A percentile compares a stretch with the other conserved stretches of the same genome.
These are phyloP conservation scores for Suillus luteus DNA, from an alignment of 768 basidiomycete species.

Conservation along the genomic window DNA sequence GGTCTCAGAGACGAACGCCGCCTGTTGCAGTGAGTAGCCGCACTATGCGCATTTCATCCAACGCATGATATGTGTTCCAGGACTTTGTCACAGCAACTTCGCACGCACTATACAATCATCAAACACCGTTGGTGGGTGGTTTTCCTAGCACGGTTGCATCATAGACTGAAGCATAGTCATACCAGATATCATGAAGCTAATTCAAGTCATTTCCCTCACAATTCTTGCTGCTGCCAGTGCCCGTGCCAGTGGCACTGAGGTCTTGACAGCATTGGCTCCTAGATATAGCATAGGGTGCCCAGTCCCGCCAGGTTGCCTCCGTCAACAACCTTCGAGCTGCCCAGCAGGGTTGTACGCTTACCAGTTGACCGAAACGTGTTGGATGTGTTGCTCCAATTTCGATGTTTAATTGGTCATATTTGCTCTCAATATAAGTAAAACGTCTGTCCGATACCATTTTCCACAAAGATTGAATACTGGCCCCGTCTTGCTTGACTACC, in stretches of 20 bases:
- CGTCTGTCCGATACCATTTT: too few relatives aligned
- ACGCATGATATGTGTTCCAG: background rate
- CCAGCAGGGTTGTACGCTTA: background rate
- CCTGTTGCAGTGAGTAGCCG: background rate
- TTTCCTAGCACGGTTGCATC: background rate
- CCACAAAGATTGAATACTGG: too few relatives aligned
- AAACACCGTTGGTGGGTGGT: background rate
- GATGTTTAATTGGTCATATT: too few relatives aligned
- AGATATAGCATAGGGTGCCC: too few relatives aligned
- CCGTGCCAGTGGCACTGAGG: background rate
- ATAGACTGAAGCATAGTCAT: background rate
- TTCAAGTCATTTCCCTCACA: background rate
- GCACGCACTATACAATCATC: background rate
- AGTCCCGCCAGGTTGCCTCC: too few relatives aligned
- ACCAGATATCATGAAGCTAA: background rate
- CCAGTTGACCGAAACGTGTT: too few relatives aligned
- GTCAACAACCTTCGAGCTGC: background rate
- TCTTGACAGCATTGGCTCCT: too few relatives aligned
- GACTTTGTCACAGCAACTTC: background rate
- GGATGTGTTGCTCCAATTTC: too few relatives aligned
- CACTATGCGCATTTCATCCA: background rate
- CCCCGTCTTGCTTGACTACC: too few relatives aligned
- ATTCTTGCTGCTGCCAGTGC: conserved; percentile 32
- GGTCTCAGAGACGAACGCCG: background rate
- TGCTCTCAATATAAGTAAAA: too few relatives aligned